Percentiles rank a stretch among this genome's conserved stretches.
These are phyloP conservation scores for Gracilaria caudata DNA, from an alignment of 23 red algal species.

Conservation along the genomic window DNA sequence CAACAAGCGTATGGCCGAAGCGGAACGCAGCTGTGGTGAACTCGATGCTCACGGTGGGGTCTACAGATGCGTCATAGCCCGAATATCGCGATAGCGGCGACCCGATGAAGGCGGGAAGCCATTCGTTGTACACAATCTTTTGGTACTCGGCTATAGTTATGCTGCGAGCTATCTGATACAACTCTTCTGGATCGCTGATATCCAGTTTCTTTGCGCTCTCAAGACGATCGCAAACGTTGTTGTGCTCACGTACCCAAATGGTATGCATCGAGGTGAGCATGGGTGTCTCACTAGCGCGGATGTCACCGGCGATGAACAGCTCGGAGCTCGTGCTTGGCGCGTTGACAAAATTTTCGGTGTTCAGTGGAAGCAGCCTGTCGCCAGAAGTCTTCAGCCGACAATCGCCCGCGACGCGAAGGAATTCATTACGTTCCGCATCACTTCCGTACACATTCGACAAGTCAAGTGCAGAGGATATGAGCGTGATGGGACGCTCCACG, in stretches of 20 bases:
- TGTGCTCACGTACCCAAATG: constrained; percentile 62
- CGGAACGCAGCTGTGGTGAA: constrained; percentile 66
- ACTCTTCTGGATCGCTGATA: background rate
- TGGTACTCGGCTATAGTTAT: constrained; percentile 47
- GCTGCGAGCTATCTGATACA: constrained; percentile 29
- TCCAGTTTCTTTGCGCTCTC: too few relatives aligned
- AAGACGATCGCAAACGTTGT: constrained; percentile 46
- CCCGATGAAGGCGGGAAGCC: constrained; percentile 31
- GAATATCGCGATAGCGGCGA: background rate
- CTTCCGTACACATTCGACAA: constrained; percentile 49
- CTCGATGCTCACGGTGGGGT: constrained; percentile 44
- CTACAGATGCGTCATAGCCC: background rate
- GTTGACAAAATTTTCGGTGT: constrained; percentile 22
- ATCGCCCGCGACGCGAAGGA: constrained; percentile 12
- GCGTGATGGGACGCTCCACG: constrained; percentile 40
- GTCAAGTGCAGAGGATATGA: constrained; percentile 47
- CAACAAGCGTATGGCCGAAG: constrained; percentile 63
- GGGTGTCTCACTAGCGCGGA: constrained; percentile 35
- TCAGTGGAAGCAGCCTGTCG: constrained; percentile 32
- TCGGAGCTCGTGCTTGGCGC: background rate
- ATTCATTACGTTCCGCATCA: constrained; percentile 15
- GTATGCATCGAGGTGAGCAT: constrained; percentile 45
- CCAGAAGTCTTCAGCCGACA: constrained; percentile 24
- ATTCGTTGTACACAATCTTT: constrained; percentile 60
- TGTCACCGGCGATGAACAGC: constrained; percentile 64